A percentile compares a stretch with the other conserved stretches of the same genome.
phyloP scores from a whole-genome alignment of 1,284 basidiomycete species.

The Malassezia obtusa region DNA sequence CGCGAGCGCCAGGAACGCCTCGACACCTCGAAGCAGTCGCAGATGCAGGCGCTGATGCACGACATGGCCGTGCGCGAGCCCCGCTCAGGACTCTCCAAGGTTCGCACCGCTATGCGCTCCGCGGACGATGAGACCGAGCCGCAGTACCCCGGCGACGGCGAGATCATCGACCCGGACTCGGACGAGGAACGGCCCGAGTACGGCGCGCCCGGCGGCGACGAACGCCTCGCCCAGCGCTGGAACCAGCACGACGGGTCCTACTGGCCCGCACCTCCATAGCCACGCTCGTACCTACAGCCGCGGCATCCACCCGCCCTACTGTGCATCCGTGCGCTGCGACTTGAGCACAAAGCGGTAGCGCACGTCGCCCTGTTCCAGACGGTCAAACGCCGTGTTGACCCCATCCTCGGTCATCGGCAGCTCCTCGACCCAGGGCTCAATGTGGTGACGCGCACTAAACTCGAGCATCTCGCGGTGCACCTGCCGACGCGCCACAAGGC shows the following conservation, averaged over 20 bases:
- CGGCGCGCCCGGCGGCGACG: slow-evolving; percentile 11
- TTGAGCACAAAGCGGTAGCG: slow-evolving; percentile 40
- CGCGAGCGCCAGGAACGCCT: slow-evolving; percentile 55
- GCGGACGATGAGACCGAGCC: slow-evolving; percentile 11
- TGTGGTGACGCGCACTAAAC: slow-evolving; percentile 28
- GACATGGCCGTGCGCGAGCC: slow-evolving; percentile 59
- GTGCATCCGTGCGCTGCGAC: background rate
- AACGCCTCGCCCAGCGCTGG: slow-evolving; percentile 10
- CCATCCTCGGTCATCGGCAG: slow-evolving; percentile 42
- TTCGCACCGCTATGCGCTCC: slow-evolving; percentile 19
- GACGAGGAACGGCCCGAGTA: slow-evolving; percentile 33
- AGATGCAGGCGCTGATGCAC: slow-evolving; percentile 69
- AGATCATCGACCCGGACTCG: slow-evolving; percentile 44
- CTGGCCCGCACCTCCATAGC: slow-evolving; percentile 12
- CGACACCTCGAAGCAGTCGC: slow-evolving; percentile 60
- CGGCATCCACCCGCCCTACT: background rate
- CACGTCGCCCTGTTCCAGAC: slow-evolving; percentile 39
- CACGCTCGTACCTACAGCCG: background rate
- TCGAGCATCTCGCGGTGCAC: slow-evolving; percentile 38
- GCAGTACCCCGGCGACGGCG: slow-evolving; percentile 44
- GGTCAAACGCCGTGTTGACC: slow-evolving; percentile 32
- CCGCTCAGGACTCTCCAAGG: slow-evolving; percentile 39
- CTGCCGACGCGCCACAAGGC: slow-evolving; percentile 30
- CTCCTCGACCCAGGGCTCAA: slow-evolving; percentile 39
- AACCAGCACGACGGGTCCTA: slow-evolving; percentile 15